A percentile compares a stretch with the other conserved stretches of the same genome.
These are phyloP conservation scores for Naganishia friedmannii DNA, from an alignment of 768 basidiomycete genomes.

Conservation along the genomic window DNA sequence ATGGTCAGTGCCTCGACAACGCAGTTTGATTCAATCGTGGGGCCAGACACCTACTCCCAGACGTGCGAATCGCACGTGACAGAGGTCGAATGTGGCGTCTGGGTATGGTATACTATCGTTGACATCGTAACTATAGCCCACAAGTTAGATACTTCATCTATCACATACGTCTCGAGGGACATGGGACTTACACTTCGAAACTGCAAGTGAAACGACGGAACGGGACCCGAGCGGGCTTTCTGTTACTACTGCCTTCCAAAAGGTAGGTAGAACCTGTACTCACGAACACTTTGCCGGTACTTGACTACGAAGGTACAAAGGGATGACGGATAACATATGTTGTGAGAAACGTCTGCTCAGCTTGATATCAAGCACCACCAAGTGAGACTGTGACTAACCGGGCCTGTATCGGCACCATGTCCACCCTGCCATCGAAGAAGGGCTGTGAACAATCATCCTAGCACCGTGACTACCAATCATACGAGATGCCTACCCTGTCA, in stretches of 20 bases:
- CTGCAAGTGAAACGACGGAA: background rate
- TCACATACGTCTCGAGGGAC: no score
- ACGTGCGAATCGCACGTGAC: constrained; percentile 8
- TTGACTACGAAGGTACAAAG: background rate
- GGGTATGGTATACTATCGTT: constrained; percentile 13
- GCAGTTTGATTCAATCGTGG: background rate
- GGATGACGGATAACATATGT: no score
- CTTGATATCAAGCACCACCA: background rate
- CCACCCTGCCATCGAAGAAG: background rate
- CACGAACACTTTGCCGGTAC: constrained; percentile 11
- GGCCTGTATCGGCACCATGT: constrained; percentile 7
- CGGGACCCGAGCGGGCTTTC: background rate
- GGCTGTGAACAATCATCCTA: background rate
- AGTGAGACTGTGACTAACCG: background rate
- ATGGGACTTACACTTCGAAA: constrained; percentile 9
- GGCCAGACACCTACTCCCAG: background rate
- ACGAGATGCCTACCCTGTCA: background rate
- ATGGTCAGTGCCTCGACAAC: background rate
- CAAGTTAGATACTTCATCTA: background rate
- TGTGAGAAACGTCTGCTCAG: background rate
- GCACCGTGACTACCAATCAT: no score
- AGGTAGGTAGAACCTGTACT: background rate
- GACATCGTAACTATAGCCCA: constrained; percentile 3
- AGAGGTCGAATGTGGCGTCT: background rate
- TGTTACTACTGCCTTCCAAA: background rate